Evolutionary conservation across 1,284 basidiomycete genomes (phyloP).

Genomic region (Boletellus deceptivus): DNA sequence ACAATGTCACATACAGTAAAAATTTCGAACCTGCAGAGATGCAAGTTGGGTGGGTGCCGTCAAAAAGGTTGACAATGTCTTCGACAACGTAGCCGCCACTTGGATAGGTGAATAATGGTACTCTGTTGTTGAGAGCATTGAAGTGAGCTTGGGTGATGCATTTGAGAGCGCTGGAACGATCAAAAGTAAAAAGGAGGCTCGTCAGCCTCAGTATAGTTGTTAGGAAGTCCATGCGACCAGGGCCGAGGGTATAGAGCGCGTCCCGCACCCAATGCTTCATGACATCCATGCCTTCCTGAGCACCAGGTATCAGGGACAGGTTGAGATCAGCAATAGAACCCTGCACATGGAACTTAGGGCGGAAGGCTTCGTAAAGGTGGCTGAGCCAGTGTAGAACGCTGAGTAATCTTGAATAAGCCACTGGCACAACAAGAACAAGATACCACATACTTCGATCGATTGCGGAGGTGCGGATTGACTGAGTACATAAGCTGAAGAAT

Average conservation of each 20-base stretch:
- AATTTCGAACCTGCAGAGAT: slow-evolving; percentile 32
- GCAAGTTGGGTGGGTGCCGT: slow-evolving; percentile 12
- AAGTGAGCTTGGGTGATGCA: slow-evolving; percentile 22
- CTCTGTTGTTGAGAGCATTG: background rate
- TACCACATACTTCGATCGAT: slow-evolving; percentile 20
- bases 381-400: slow-evolving; percentile 13
- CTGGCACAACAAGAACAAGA: too few species aligned
- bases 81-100: slow-evolving; percentile 33
- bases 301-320: slow-evolving; percentile 38
- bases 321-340: slow-evolving; percentile 23
- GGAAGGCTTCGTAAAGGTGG: slow-evolving; percentile 40
- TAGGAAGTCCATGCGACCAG: slow-evolving; percentile 23
- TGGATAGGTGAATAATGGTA: slow-evolving; percentile 8
- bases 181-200: slow-evolving; percentile 31
- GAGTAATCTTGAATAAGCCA: background rate
- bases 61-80: slow-evolving; percentile 31
- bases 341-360: slow-evolving; percentile 38
- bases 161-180: slow-evolving; percentile 20
- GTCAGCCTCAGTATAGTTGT: slow-evolving; percentile 33
- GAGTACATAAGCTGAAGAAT: slow-evolving; percentile 38
- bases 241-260: slow-evolving; percentile 30
- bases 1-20: slow-evolving; percentile 15
- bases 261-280: slow-evolving; percentile 42
- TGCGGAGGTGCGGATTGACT: slow-evolving; percentile 7
- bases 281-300: slow-evolving; percentile 33